Evolutionary conservation across 2,329 filamentous ascomycete species (phyloP).

Genomic region (Colletotrichum godetiae): DNA sequence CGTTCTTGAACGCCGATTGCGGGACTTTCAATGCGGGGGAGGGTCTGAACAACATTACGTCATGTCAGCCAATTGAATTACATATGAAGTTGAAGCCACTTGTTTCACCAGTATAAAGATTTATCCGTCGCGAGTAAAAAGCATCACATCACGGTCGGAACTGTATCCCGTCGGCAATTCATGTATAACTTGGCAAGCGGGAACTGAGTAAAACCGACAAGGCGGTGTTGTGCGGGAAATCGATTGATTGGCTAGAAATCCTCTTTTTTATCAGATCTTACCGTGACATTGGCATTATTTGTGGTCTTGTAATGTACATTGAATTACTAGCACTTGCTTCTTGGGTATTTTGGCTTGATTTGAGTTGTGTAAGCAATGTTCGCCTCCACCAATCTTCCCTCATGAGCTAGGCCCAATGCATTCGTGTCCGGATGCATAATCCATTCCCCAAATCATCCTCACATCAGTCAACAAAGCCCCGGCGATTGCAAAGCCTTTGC

Average conservation of each 20-base stretch:
- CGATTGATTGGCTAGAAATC: not conserved
- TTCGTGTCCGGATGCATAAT: not conserved
- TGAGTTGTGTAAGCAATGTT: not conserved
- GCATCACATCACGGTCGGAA: not conserved
- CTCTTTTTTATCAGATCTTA: not conserved
- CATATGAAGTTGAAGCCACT: not conserved
- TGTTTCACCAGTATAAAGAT: not conserved
- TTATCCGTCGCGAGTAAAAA: not conserved
- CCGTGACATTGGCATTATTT: not conserved
- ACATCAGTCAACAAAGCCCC: not conserved
- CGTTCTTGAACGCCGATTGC: not conserved
- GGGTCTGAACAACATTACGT: not conserved
- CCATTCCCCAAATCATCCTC: constrained; percentile 7
- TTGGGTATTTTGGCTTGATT: not conserved
- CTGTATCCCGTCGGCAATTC: not conserved
- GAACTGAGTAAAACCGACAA: not conserved
- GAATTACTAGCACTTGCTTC: not conserved
- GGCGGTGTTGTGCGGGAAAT: not conserved
- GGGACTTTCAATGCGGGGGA: constrained; percentile 4
- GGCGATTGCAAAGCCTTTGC: constrained; percentile 10
- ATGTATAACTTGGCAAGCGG: not conserved
- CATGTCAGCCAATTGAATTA: not conserved
- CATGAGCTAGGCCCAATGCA: not conserved
- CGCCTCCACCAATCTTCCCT: not conserved
- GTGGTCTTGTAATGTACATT: not conserved